Evolutionary conservation across 345 rosid genomes (phyloP).

Genomic region (Eucalyptus polyanthemos): DNA sequence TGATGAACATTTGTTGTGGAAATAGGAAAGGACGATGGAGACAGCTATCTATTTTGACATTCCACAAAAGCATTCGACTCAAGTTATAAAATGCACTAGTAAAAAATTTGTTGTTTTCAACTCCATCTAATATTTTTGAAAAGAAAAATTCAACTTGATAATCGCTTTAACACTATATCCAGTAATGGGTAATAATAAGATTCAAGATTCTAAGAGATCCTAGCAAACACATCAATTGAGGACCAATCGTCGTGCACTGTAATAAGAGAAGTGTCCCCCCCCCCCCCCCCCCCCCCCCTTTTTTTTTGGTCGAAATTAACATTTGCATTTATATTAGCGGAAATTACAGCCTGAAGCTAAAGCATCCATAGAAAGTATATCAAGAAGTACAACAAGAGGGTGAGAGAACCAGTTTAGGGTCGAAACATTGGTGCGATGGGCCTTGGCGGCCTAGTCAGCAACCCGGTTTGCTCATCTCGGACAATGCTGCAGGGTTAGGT

Average conservation of each 20-base stretch:
- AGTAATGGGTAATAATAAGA: neutral
- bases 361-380: too few species aligned
- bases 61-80: neutral
- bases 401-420: too few species aligned
- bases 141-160: neutral
- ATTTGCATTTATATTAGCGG: too few species aligned
- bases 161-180: neutral
- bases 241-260: neutral
- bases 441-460: too few species aligned
- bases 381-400: too few species aligned
- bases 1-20: neutral
- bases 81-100: neutral
- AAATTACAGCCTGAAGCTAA: too few species aligned
- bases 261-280: neutral
- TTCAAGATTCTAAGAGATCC: neutral
- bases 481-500: too few species aligned
- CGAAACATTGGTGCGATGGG: too few species aligned
- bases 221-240: neutral
- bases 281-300: too few species aligned
- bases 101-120: neutral
- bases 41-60: neutral
- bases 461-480: too few species aligned
- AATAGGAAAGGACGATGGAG: neutral
- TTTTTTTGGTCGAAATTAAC: too few species aligned
- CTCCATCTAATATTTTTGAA: neutral